Evolutionary conservation across 345 rosid species (phyloP).

Genomic region (Citrus maxima): DNA sequence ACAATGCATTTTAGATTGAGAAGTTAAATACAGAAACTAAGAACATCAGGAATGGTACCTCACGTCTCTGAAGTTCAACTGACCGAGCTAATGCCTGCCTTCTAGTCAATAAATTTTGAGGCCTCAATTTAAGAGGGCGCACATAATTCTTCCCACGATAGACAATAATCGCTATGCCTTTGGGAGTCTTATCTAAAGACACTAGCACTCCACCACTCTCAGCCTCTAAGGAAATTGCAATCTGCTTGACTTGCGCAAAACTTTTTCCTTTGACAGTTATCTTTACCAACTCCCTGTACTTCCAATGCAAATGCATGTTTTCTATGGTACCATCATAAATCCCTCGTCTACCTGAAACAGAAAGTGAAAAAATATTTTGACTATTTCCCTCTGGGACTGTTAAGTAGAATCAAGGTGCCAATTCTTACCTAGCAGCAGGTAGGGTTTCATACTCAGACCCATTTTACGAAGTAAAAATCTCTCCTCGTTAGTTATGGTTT

Average conservation of each 20-base stretch:
- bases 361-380: constrained; percentile 1
- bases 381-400: neutral
- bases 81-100: constrained; percentile 83
- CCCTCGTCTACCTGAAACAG: constrained; percentile 67
- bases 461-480: constrained; percentile 78
- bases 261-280: constrained; percentile 59
- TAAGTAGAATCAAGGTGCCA: constrained; percentile 14
- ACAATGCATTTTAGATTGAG: neutral
- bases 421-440: constrained; percentile 71
- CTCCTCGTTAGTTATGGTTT: constrained; percentile 78
- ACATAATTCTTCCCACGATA: constrained; percentile 91
- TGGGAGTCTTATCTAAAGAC: constrained; percentile 69
- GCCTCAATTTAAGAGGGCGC: constrained; percentile 55
- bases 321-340: constrained; percentile 83
- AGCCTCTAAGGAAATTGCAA: constrained; percentile 78
- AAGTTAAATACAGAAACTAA: neutral
- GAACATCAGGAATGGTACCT: constrained; percentile 36
- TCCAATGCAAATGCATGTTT: constrained; percentile 96
- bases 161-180: constrained; percentile 72
- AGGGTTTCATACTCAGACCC: constrained; percentile 91
- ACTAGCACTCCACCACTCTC: constrained; percentile 92
- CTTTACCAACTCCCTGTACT: constrained; percentile 84
- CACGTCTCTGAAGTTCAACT: constrained; percentile 89
- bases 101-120: constrained; percentile 64
- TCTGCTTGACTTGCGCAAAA: constrained; percentile 69